Evolutionary conservation across 805 yeast species (phyloP).

Genomic region (Wickerhamomyces bisporus): DNA sequence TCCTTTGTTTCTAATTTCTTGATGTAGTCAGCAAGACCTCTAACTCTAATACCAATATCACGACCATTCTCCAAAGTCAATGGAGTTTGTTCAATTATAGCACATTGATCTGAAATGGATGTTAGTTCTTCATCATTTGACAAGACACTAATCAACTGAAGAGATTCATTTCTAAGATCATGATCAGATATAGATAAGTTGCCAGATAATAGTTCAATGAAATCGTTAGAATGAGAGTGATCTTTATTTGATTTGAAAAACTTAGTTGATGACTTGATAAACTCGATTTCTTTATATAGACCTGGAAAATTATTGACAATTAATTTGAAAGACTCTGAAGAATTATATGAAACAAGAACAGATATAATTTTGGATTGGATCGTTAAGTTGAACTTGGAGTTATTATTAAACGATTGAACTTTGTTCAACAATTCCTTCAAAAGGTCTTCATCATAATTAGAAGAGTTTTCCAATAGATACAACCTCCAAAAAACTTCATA

Average conservation of each 20-base stretch:
- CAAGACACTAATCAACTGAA: slow-evolving; percentile 37
- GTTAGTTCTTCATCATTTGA: slow-evolving; percentile 31
- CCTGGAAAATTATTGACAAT: slow-evolving; percentile 12
- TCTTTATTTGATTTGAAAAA: slow-evolving; percentile 8
- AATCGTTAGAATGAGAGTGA: neutral
- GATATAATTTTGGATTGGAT: slow-evolving; percentile 15
- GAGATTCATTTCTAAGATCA: slow-evolving; percentile 42
- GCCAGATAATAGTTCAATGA: slow-evolving; percentile 24
- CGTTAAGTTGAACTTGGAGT: slow-evolving; percentile 11
- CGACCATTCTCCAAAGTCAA: slow-evolving; percentile 64
- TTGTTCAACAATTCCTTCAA: slow-evolving; percentile 4
- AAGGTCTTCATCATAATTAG: slow-evolving; percentile 20
- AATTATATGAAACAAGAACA: slow-evolving; percentile 6
- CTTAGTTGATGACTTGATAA: slow-evolving; percentile 16
- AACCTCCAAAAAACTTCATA: slow-evolving; percentile 50
- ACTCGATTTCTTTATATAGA: slow-evolving; percentile 15
- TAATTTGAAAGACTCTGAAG: slow-evolving; percentile 1
- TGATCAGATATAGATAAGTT: slow-evolving; percentile 48
- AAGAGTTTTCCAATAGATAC: slow-evolving; percentile 34
- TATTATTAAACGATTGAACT: slow-evolving; percentile 1
- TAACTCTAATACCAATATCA: slow-evolving; percentile 64
- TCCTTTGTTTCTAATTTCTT: slow-evolving; percentile 22
- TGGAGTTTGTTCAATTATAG: slow-evolving; percentile 68
- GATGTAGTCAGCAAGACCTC: slow-evolving; percentile 48
- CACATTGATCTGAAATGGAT: slow-evolving; percentile 42